Conservation (phyloP, 139 green algal species). For the Chlorella ohadii region DNA sequence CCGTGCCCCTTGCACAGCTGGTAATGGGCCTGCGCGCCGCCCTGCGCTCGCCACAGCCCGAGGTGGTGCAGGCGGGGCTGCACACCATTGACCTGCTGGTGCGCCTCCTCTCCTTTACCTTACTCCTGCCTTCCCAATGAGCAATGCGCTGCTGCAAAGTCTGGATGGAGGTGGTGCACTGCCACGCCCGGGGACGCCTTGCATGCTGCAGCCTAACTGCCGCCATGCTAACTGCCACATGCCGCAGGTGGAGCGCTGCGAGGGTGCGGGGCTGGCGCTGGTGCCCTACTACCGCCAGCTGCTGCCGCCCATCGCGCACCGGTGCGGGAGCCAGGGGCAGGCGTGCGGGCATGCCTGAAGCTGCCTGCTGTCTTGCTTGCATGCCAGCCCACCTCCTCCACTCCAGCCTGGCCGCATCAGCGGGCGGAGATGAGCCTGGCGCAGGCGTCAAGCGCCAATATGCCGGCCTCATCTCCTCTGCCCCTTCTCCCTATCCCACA, state of each 20-base stretch:
- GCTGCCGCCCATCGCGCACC: constrained; percentile 74
- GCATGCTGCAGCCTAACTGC: too few species aligned
- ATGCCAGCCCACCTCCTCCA: too few species aligned
- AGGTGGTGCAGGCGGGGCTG: constrained; percentile 18
- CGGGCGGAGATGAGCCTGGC: too few species aligned
- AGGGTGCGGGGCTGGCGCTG: constrained; percentile 82
- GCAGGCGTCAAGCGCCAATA: too few species aligned
- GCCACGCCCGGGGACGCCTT: too few species aligned
- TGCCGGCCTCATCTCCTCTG: not conserved
- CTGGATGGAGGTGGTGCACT: too few species aligned
- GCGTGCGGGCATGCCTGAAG: not conserved
- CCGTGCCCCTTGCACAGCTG: constrained; percentile 58
- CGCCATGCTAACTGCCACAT: too few species aligned
- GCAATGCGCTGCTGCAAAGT: too few species aligned
- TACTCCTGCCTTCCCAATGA: too few species aligned
- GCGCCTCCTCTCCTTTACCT: too few species aligned
- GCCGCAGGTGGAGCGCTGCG: constrained; percentile 37
- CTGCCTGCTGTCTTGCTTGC: too few species aligned
- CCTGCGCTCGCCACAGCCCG: constrained; percentile 78
- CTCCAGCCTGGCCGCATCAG: too few species aligned
- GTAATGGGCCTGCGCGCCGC: constrained; percentile 92
- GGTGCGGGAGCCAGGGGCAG: not conserved
- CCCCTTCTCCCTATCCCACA: not conserved
- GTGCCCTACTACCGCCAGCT: constrained; percentile 92
- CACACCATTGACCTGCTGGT: constrained; percentile 13